phyloP scores from a whole-genome alignment of 2,329 filamentous ascomycete species.

The Sporothrix euskadiensis region DNA sequence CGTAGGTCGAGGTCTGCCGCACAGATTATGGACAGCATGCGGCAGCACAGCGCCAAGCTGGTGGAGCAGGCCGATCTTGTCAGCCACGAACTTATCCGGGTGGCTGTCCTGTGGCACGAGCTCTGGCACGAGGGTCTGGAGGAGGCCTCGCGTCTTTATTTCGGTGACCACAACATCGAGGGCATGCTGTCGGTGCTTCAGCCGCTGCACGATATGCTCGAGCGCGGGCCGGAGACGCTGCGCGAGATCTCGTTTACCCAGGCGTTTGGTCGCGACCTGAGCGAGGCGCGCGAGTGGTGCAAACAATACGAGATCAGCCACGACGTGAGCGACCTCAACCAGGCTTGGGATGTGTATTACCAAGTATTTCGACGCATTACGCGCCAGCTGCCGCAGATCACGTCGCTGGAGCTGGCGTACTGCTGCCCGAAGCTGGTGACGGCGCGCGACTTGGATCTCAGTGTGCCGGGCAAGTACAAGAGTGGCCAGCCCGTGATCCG shows the following conservation, averaged over 20 bases:
- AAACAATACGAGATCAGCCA: slow-evolving; percentile 84
- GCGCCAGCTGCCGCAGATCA: slow-evolving; percentile 88
- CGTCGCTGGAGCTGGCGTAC: slow-evolving; percentile 90
- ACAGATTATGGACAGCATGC: slow-evolving; percentile 97
- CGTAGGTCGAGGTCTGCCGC: slow-evolving; percentile 83
- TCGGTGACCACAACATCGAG: slow-evolving; percentile 94
- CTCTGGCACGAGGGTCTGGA: slow-evolving; percentile 98
- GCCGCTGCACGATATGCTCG: slow-evolving; percentile 87
- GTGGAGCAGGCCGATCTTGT: slow-evolving; percentile 95
- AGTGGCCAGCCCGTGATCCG: slow-evolving; percentile 75
- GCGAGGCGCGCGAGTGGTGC: slow-evolving; percentile 95
- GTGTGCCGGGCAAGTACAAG: slow-evolving; percentile 92
- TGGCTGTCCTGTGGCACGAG: slow-evolving; percentile 97
- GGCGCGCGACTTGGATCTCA: slow-evolving; percentile 82
- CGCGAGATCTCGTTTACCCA: slow-evolving; percentile 97
- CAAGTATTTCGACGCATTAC: slow-evolving; percentile 96
- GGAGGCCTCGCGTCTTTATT: slow-evolving; percentile 94
- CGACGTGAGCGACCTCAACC: slow-evolving; percentile 92
- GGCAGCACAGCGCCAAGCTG: slow-evolving; percentile 85
- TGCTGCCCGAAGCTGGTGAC: slow-evolving; percentile 91
- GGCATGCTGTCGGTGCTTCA: slow-evolving; percentile 93
- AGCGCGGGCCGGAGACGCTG: slow-evolving; percentile 87
- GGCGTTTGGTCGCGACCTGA: slow-evolving; percentile 91
- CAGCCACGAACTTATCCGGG: slow-evolving; percentile 93
- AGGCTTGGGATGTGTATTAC: slow-evolving; percentile 99